Conservation (phyloP, 306 rosid genomes). For the Medicago arabica region DNA sequence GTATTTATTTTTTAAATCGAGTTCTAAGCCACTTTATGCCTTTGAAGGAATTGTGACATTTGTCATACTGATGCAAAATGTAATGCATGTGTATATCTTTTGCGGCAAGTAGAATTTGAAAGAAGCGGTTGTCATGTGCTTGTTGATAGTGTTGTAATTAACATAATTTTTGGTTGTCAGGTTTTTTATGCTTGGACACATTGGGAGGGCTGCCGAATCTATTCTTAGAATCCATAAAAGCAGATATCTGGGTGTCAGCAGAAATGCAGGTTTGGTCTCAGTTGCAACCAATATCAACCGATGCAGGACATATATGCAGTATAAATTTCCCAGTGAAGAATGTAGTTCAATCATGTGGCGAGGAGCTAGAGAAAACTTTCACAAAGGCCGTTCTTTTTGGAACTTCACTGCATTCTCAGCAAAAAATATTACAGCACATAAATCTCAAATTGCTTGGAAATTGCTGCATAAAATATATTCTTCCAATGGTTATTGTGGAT, state of each 20-base stretch:
- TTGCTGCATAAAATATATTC: conserved; percentile 58
- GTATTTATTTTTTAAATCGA: neutral
- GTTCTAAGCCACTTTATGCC: neutral
- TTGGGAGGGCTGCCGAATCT: conserved; percentile 55
- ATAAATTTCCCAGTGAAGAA: conserved; percentile 51
- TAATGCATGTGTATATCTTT: neutral
- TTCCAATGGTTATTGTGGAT: conserved; percentile 44
- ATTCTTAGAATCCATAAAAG: conserved; percentile 47
- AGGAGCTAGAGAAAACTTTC: conserved; percentile 48
- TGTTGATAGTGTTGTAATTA: conserved; percentile 14
- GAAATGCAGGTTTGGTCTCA: conserved; percentile 56
- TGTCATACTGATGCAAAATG: neutral
- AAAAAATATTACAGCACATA: conserved; percentile 51
- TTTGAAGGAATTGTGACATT: neutral
- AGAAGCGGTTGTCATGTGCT: neutral
- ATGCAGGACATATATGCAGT: conserved; percentile 52
- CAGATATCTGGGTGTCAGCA: conserved; percentile 48
- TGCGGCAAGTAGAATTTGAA: conserved; percentile 7
- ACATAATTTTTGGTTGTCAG: conserved; percentile 57
- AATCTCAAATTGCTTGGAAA: conserved; percentile 70
- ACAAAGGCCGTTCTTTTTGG: conserved; percentile 42
- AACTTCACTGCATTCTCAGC: conserved; percentile 52
- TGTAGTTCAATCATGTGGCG: conserved; percentile 50
- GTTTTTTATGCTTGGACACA: conserved; percentile 64
- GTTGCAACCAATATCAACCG: conserved; percentile 56